Base-by-base conservation (phyloP, 768 basidiomycete species). In the Boletus eberwhitei region DNA sequence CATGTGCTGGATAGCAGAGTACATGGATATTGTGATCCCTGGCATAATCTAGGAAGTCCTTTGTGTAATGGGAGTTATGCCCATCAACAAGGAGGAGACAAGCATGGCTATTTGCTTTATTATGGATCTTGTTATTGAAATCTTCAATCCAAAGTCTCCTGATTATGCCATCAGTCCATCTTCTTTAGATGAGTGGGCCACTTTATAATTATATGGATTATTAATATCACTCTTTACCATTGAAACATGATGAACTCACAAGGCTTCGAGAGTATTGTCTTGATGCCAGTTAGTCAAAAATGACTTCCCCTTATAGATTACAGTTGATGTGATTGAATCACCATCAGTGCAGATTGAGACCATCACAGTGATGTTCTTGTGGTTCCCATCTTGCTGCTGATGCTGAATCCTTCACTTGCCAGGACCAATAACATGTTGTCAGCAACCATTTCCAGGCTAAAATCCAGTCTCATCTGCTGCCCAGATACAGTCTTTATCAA, bases 311-410 rank as follows among this genome's bases (percentile, higher is more conserved):
- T 65, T 61, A n/a, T 49, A 53, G 12, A 61, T 77, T 0, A 79
- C 71, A 24, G 71, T 61, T 7, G 78, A 79, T 3, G 66, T 61
- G 1, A 68, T 50, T 0, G 61, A 40, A 2, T 73, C 71, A 0
- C 79, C 77, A 65, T 76, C 74, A 0, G 71, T 72, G 59, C 75
- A 75, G 34, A 79, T 78, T 2, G 73, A 75, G 0, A 71, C 65
- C 41, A 79, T 43, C 2, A 62, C 47, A 0, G 68, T 69, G 5
- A 63, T 57, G 38, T 63, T 67, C 48, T 70, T 61, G 1, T 54
- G 43, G 41, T 56, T 61, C 19, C 58, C 63, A 44, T 50, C 46
- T 7, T 44, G 3, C 32, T 66, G 61, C 39, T 61, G 53, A 54
- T 69, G 45, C 42, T 69, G 58, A 3, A 36, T 21, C 7, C 40